Evolutionary conservation across 306 rosid genomes (phyloP).

Genomic region (Cyamopsis tetragonoloba): DNA sequence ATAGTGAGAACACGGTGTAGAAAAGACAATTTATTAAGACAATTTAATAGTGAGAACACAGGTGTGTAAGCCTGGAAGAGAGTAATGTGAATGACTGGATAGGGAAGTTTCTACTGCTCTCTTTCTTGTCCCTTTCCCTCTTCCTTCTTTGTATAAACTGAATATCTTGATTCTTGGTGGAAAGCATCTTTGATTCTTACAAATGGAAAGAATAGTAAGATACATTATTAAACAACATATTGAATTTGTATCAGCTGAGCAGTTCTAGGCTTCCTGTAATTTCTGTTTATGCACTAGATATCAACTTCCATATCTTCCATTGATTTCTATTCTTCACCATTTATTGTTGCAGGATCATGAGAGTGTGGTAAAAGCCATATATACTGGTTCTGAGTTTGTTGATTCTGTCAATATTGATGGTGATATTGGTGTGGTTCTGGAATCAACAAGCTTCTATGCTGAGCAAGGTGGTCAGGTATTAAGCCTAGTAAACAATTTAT

Average conservation of each 20-base stretch:
- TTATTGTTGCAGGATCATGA: conserved; percentile 64
- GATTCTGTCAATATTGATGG: conserved; percentile 50
- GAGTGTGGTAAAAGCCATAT: conserved; percentile 75
- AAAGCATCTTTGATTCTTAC: background rate
- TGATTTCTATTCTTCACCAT: conserved; percentile 19
- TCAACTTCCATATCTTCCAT: conserved; percentile 13
- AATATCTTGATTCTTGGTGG: background rate
- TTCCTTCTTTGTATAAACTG: background rate
- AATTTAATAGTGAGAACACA: background rate
- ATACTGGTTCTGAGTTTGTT: conserved; percentile 70
- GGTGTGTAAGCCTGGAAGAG: background rate
- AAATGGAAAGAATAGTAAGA: background rate
- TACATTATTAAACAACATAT: background rate
- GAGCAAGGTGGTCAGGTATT: conserved; percentile 99
- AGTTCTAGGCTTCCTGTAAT: background rate
- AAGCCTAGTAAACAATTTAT: background rate
- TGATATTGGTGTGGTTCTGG: conserved; percentile 76
- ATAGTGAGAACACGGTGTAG: background rate
- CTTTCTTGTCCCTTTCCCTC: too few species aligned
- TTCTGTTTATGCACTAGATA: background rate
- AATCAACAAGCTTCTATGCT: conserved; percentile 94
- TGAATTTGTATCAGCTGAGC: conserved; percentile 1
- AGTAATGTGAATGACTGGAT: background rate
- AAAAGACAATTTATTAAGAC: background rate
- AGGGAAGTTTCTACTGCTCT: background rate